Evolutionary conservation across 164 flowering plant genomes (phyloP).

Genomic region (Sedum album): DNA sequence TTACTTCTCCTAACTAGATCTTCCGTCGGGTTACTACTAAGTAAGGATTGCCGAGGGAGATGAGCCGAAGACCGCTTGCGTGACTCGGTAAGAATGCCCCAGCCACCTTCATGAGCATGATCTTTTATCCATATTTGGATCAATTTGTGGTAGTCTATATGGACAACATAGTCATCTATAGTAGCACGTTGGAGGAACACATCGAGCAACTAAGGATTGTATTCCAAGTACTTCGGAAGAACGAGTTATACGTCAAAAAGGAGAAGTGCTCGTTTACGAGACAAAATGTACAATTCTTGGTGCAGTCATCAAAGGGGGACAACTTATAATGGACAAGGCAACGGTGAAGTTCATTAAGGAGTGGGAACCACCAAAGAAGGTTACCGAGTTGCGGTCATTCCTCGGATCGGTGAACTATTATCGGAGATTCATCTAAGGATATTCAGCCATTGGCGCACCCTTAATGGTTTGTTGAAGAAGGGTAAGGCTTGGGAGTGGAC

Average conservation of each 20-base stretch:
- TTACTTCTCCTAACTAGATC: no score
- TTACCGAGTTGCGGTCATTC: background rate
- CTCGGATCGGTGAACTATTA: background rate
- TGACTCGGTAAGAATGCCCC: no score
- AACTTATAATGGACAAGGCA: background rate
- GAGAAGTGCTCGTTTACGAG: background rate
- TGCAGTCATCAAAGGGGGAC: background rate
- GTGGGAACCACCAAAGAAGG: background rate
- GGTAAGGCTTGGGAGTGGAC: background rate
- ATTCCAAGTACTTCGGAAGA: background rate
- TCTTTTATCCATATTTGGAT: background rate
- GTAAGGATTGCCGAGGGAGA: no score
- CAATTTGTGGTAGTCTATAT: background rate
- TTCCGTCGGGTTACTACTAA: no score
- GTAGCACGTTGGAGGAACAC: background rate
- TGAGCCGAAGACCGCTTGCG: no score
- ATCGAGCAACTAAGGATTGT: background rate
- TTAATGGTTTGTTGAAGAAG: background rate
- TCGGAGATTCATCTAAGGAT: background rate
- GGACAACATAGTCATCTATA: slow-evolving; percentile 3
- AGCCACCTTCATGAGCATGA: no score
- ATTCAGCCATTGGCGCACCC: background rate
- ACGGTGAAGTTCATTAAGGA: background rate
- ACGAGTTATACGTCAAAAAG: background rate
- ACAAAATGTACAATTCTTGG: background rate